phyloP scores from a whole-genome alignment of 2,329 filamentous ascomycete genomes.

The Thelonectria blattea region DNA sequence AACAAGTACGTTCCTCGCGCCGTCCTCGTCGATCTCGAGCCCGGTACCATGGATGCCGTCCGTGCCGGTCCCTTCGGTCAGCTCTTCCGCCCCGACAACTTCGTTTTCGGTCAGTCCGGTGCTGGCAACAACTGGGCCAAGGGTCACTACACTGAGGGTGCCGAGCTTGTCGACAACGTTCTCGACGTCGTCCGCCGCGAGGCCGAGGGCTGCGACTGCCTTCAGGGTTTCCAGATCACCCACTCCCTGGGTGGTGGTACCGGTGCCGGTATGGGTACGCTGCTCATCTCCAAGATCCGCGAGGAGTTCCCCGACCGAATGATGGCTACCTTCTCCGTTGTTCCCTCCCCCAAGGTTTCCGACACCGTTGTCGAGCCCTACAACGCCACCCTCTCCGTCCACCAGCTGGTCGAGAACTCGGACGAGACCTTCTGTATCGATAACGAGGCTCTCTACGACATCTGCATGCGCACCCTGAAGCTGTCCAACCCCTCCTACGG shows the following conservation, averaged over 20 bases:
- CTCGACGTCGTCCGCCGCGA: constrained; percentile 98
- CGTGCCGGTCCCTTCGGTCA: constrained; percentile 97
- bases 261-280: constrained; percentile 99
- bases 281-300: constrained; percentile 99
- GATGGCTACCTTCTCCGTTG: constrained; percentile 99
- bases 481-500: constrained; percentile 98
- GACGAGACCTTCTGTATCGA: constrained; percentile 99
- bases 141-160: constrained; percentile 99
- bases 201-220: constrained; percentile 98
- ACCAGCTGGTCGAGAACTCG: constrained; percentile 99
- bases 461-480: constrained; percentile 99
- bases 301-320: constrained; percentile 99
- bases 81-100: constrained; percentile 99
- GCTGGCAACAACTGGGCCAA: constrained; percentile 99
- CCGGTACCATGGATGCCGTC: constrained; percentile 99
- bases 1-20: constrained; percentile 99
- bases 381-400: constrained; percentile 98
- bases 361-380: constrained; percentile 99
- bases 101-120: constrained; percentile 99
- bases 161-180: constrained; percentile 97
- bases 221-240: constrained; percentile 99
- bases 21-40: constrained; percentile 98
- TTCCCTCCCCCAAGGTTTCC: constrained; percentile 98
- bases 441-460: constrained; percentile 99
- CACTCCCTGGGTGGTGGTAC: constrained; percentile 99